These are phyloP conservation scores for Nakazawaea ishiwadae DNA, from an alignment of 805 yeast species.

Conservation along the genomic window DNA sequence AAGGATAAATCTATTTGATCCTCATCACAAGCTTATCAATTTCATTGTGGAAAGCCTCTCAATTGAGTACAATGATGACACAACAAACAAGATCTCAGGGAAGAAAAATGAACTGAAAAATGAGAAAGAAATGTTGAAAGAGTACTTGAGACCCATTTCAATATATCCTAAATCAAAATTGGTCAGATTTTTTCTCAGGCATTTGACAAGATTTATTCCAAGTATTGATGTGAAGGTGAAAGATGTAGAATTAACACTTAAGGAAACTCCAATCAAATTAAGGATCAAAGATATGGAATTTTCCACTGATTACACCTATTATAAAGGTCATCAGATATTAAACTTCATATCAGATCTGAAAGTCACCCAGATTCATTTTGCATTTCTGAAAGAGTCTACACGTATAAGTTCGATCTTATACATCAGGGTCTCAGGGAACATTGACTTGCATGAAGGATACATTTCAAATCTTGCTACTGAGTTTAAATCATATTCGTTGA, in stretches of 20 bases:
- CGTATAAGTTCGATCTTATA: slow-evolving; percentile 1
- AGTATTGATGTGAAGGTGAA: slow-evolving; percentile 17
- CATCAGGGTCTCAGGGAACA: slow-evolving; percentile 11
- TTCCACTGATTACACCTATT: slow-evolving; percentile 8
- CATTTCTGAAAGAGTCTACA: slow-evolving; percentile 11
- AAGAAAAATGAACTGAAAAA: neutral
- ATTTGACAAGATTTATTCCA: slow-evolving; percentile 19
- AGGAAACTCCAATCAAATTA: neutral
- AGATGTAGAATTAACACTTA: slow-evolving; percentile 11
- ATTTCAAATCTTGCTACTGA: slow-evolving; percentile 13
- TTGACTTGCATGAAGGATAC: slow-evolving; percentile 18
- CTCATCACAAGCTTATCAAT: slow-evolving; percentile 14
- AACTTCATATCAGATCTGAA: slow-evolving; percentile 1
- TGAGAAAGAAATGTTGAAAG: neutral
- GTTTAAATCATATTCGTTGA: slow-evolving; percentile 13
- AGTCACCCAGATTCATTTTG: slow-evolving; percentile 9
- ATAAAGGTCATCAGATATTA: slow-evolving; percentile 5
- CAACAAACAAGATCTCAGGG: too few relatives aligned
- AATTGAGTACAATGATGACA: slow-evolving; percentile 1
- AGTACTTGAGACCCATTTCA: slow-evolving; percentile 14
- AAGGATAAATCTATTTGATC: slow-evolving; percentile 13
- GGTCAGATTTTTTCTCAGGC: slow-evolving; percentile 13
- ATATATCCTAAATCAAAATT: slow-evolving; percentile 15
- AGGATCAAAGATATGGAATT: slow-evolving; percentile 1
- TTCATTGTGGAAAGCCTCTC: slow-evolving; percentile 11